Percentiles rank a stretch among this genome's conserved stretches.
Conservation (phyloP, 2,329 filamentous ascomycete species). For the Aspergillus tubingensis region DNA sequence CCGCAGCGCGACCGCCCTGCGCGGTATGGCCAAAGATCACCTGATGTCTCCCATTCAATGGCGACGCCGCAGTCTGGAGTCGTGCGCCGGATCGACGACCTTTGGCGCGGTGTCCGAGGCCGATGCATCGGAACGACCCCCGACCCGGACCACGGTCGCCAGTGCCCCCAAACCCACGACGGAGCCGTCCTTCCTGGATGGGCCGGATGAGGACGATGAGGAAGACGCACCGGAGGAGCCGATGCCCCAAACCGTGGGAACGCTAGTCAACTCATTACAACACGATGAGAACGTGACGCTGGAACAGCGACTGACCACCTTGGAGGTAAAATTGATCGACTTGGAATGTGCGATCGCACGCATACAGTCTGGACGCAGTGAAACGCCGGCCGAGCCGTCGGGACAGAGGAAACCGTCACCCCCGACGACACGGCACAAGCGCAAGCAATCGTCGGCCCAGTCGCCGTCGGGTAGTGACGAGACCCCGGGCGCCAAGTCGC, state of each 20-base stretch:
- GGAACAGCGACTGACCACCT: slow-evolving; percentile 50
- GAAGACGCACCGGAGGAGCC: slow-evolving; percentile 23
- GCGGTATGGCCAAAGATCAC: slow-evolving; percentile 36
- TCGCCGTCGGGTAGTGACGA: slow-evolving; percentile 10
- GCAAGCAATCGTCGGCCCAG: slow-evolving; percentile 20
- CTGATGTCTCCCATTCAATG: slow-evolving; percentile 45
- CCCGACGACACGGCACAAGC: slow-evolving; percentile 13
- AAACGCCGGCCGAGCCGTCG: slow-evolving; percentile 19
- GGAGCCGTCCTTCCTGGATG: slow-evolving; percentile 23
- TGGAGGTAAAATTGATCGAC: slow-evolving; percentile 54
- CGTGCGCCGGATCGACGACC: slow-evolving; percentile 39
- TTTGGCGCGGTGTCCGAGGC: slow-evolving; percentile 33
- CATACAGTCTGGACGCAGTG: slow-evolving; percentile 42
- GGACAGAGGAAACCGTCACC: slow-evolving; percentile 21
- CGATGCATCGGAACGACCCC: slow-evolving; percentile 28
- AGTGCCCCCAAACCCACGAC: slow-evolving; percentile 27
- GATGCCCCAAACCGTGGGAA: slow-evolving; percentile 40
- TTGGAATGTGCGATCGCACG: slow-evolving; percentile 53
- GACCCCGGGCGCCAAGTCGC: slow-evolving; percentile 13
- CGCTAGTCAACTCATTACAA: slow-evolving; percentile 43
- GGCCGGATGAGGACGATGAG: slow-evolving; percentile 14
- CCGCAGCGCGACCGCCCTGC: slow-evolving; percentile 46
- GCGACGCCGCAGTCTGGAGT: slow-evolving; percentile 45
- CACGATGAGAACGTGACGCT: slow-evolving; percentile 43
- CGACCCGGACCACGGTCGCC: slow-evolving; percentile 32